These are phyloP conservation scores for Orbilia oligospora DNA, from an alignment of 2,329 filamentous ascomycete genomes.

Conservation along the genomic window DNA sequence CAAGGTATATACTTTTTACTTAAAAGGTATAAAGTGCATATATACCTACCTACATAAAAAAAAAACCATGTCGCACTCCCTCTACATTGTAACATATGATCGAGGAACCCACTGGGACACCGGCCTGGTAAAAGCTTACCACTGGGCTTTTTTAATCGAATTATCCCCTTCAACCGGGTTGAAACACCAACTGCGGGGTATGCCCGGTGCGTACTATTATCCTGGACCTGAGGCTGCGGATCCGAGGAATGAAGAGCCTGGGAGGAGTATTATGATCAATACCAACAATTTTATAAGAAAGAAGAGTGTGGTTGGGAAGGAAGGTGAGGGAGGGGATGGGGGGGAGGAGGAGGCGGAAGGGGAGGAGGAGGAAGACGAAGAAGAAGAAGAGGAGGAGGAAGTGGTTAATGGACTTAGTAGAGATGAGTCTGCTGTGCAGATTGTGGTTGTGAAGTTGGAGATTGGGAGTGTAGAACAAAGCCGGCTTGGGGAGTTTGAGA, in stretches of 20 bases:
- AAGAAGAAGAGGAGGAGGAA: slow-evolving; percentile 4
- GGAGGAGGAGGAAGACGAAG: neutral
- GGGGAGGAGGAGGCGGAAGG: neutral
- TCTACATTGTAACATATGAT: slow-evolving; percentile 44
- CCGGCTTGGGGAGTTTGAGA: slow-evolving; percentile 25
- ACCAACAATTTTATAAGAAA: neutral
- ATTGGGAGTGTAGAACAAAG: slow-evolving; percentile 36
- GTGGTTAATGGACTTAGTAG: neutral
- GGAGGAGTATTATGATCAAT: slow-evolving; percentile 6
- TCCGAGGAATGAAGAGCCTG: slow-evolving; percentile 25
- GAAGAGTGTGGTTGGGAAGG: no score
- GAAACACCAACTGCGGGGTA: slow-evolving; percentile 47
- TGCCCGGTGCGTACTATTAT: slow-evolving; percentile 45
- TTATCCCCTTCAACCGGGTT: slow-evolving; percentile 18
- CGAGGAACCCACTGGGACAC: slow-evolving; percentile 46
- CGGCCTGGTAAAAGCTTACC: slow-evolving; percentile 26
- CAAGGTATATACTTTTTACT: neutral
- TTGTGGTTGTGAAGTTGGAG: slow-evolving; percentile 33
- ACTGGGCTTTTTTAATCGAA: slow-evolving; percentile 43
- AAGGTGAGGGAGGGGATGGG: neutral
- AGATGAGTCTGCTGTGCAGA: slow-evolving; percentile 27
- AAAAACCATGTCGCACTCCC: slow-evolving; percentile 17
- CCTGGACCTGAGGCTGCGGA: slow-evolving; percentile 30
- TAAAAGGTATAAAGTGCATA: neutral
- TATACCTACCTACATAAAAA: neutral